Base-by-base conservation (phyloP, 805 yeast genomes). In the Yamadazyma sp. region DNA sequence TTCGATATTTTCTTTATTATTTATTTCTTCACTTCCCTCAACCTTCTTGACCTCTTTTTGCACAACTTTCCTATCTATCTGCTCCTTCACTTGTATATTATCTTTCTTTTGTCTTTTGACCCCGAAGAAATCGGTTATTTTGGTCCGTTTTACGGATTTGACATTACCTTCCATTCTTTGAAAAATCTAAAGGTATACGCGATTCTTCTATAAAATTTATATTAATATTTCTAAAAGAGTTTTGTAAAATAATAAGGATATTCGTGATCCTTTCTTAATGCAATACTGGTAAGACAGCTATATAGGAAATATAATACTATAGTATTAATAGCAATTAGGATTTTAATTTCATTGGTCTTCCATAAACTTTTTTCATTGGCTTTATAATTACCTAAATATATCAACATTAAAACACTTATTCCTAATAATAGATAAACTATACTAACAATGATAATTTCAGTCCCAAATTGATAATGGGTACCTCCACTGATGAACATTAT, bases 401-500 rank as follows among this genome's bases (percentile, higher is more conserved):
- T 60, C 28, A 83, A 53, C 0, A 50, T 34, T 8, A 74, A 48
- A n/a, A 75, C 33, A 4, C 68, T 40, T 0, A 56, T 33, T 0
- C 73, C 75, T 44, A 83, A 60, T 0, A 58, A 45, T 5, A 70
- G 43, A 47, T 84, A 85, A 43, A 74, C 62, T 2, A 48, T 53
- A 3, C 75, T 70, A 6, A 82, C 71, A 2, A 80, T 53, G 4
- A 78, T 49, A 3, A 79, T 69, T 51, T 85, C 94, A 4, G 75
- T 58, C 0, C 93, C 91, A 56, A 82, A 78, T 57, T 83, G 91
- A 65, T 78, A 78, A 37, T 71, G 74, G 3, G 60, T 56, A 3
- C 86, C 87, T 10, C 86, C 86, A 39, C 83, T 73, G 37, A 81
- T 70, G 46, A 64, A 70, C 56, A 78, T 72, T 3, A 80, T 52